Base-by-base conservation (phyloP, 2,329 filamentous ascomycete genomes). In the Gliomastix tumulicola region DNA sequence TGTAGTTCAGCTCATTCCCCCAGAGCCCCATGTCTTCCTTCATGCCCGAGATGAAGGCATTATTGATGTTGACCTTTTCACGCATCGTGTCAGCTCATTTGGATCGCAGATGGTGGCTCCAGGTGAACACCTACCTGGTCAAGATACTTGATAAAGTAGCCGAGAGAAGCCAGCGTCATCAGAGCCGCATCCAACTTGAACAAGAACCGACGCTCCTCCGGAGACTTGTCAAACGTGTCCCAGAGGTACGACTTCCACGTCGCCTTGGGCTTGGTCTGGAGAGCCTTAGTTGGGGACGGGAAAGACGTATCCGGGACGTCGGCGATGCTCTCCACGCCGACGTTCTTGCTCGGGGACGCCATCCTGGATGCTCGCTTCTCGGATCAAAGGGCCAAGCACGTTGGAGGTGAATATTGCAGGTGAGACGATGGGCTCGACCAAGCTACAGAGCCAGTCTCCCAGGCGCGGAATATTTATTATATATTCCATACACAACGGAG, bases 1-100 rank as follows among this genome's bases (percentile, higher is more conserved):
- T 52, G 27, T 75, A 70, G 43, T 78, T 77, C n/a, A 77, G 61
- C 37, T 77, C 51, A 43, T 75, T 75, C 5, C 61, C 59, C 21
- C 60, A 52, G 16, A 68, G 53, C 0, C 44, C 43, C 19, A 65
- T 35, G 36, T 66, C 62, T 36, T 65, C 59, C 32, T 66, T 59
- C 65, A 69, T 67, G 1, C 66, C 67, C 0, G 61, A 64, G 1
- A 68, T 63, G 38, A 65, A 69, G 5, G 63, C 63, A 49, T 65
- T 66, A 34, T 51, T 52, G 9, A 56, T 49, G 36, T 54, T 49
- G 35, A 53, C 56, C 30, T 37, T 15, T 11, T 27, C 23, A n/a
- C n/a, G 17, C 25, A 16, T 28, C 17, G 25, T 28, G 25, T 28
- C 25, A 16, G 13, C 13, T n/a, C 17, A 16, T 28, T 9, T n/a